Percentiles rank a stretch among this genome's conserved stretches.
phyloP scores from a whole-genome alignment of 176 grass and related monocot species.

The Phoenix dactylifera region DNA sequence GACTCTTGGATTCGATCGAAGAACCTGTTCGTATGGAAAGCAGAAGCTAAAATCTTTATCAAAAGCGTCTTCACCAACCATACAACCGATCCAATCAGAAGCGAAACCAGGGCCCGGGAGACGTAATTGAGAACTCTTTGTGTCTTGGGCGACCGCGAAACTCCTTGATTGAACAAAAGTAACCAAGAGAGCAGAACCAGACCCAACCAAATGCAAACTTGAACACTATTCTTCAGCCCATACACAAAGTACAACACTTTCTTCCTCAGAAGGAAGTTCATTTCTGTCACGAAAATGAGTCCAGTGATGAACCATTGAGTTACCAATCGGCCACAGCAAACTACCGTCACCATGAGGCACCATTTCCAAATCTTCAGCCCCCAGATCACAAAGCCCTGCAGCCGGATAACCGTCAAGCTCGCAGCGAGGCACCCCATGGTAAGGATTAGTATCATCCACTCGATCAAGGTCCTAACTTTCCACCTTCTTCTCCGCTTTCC shows the following conservation, averaged over 20 bases:
- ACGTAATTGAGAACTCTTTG: not conserved
- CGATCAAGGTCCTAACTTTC: constrained; percentile 21
- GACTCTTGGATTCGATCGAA: constrained; percentile 97
- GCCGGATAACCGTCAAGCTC: constrained; percentile 39
- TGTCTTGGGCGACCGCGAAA: constrained; percentile 20
- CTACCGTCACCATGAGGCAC: constrained; percentile 69
- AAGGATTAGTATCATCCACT: constrained; percentile 49
- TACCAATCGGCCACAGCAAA: constrained; percentile 73
- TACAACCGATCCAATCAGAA: constrained; percentile 40
- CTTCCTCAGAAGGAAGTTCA: constrained; percentile 82
- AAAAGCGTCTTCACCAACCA: constrained; percentile 72
- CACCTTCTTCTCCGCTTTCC: constrained; percentile 28
- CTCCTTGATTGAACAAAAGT: constrained; percentile 45
- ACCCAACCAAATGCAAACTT: constrained; percentile 65
- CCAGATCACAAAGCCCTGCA: constrained; percentile 39
- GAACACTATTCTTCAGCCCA: too few relatives aligned
- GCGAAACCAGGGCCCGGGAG: constrained; percentile 9
- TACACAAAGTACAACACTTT: constrained; percentile 98
- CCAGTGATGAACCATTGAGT: constrained; percentile 52
- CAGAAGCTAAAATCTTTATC: constrained; percentile 85
- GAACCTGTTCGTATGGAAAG: constrained; percentile 80
- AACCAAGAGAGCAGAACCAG: constrained; percentile 70
- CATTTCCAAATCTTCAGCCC: constrained; percentile 88
- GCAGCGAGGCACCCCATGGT: constrained; percentile 54
- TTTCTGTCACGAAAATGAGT: constrained; percentile 67